These are phyloP conservation scores for Aspergillus aculeatus DNA, from an alignment of 2,329 filamentous ascomycete genomes.

Conservation along the genomic window DNA sequence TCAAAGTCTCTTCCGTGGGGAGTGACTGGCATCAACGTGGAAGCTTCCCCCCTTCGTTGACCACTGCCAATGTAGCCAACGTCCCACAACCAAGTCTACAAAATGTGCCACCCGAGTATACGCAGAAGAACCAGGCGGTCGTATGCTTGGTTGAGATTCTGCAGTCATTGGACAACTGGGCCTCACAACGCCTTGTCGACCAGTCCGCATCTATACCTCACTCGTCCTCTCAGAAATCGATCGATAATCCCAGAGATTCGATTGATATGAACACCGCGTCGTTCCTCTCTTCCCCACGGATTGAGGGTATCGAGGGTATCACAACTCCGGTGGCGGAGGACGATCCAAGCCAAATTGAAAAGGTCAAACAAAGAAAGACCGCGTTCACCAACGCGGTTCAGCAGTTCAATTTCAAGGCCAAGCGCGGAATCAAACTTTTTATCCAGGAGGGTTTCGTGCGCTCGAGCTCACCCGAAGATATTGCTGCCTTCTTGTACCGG, in stretches of 20 bases:
- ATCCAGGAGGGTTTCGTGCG: constrained; percentile 83
- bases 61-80: constrained; percentile 70
- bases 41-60: constrained; percentile 82
- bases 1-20: constrained; percentile 57
- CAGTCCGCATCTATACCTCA: constrained; percentile 51
- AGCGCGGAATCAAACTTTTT: constrained; percentile 82
- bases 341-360: constrained; percentile 91
- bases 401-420: constrained; percentile 97
- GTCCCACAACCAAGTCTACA: constrained; percentile 48
- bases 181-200: constrained; percentile 63
- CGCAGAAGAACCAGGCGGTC: constrained; percentile 83
- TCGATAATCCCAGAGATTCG: constrained; percentile 66
- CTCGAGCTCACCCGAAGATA: constrained; percentile 73
- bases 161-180: constrained; percentile 90
- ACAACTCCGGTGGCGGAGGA: constrained; percentile 73
- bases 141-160: constrained; percentile 87
- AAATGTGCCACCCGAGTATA: constrained; percentile 82
- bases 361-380: constrained; percentile 89
- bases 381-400: constrained; percentile 84
- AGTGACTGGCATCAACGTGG: constrained; percentile 83
- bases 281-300: constrained; percentile 59
- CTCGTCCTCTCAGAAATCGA: constrained; percentile 50
- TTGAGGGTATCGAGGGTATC: constrained; percentile 55
- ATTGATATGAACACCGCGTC: constrained; percentile 63
- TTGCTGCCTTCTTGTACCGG: constrained; percentile 76